Conservation (phyloP, 305 asterid genomes). For the Solanum aculeatissimum region DNA sequence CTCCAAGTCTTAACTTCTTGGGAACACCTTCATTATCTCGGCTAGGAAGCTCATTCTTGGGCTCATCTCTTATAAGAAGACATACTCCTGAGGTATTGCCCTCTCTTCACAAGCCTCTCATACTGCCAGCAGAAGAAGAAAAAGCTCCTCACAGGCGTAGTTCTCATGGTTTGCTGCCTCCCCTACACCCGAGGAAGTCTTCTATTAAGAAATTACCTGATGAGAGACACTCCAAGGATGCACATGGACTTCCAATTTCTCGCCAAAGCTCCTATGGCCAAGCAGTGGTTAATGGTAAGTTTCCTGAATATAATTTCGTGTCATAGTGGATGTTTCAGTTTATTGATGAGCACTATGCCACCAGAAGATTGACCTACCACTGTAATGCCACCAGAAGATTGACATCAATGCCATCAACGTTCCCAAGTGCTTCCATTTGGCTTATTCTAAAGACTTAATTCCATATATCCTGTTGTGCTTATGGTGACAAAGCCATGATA, state of each 20-base stretch:
- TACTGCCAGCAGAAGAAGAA: constrained; percentile 33
- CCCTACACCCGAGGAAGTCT: constrained; percentile 46
- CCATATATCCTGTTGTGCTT: not conserved
- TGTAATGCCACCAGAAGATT: not conserved
- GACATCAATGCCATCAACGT: not conserved
- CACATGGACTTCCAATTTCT: constrained; percentile 50
- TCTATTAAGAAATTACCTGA: constrained; percentile 35
- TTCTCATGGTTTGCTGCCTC: constrained; percentile 61
- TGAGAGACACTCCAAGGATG: constrained; percentile 29
- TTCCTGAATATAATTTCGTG: not conserved
- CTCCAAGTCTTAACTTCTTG: constrained; percentile 74
- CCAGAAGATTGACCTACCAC: not conserved
- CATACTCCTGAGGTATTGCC: constrained; percentile 82
- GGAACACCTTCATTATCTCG: constrained; percentile 66
- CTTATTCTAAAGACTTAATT: not conserved
- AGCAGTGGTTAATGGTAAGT: constrained; percentile 72
- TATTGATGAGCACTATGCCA: not conserved
- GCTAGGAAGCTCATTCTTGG: constrained; percentile 68
- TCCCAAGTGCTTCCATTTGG: not conserved
- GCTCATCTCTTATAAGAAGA: constrained; percentile 55
- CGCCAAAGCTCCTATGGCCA: constrained; percentile 66
- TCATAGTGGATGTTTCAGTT: not conserved
- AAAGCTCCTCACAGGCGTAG: constrained; percentile 43
- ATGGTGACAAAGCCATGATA: not conserved
- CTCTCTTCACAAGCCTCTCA: constrained; percentile 53